Evolutionary conservation across 2,329 filamentous ascomycete species (phyloP), one percentile per base, ranked within the genome.

Genomic region (Cladosporium halotolerans): DNA sequence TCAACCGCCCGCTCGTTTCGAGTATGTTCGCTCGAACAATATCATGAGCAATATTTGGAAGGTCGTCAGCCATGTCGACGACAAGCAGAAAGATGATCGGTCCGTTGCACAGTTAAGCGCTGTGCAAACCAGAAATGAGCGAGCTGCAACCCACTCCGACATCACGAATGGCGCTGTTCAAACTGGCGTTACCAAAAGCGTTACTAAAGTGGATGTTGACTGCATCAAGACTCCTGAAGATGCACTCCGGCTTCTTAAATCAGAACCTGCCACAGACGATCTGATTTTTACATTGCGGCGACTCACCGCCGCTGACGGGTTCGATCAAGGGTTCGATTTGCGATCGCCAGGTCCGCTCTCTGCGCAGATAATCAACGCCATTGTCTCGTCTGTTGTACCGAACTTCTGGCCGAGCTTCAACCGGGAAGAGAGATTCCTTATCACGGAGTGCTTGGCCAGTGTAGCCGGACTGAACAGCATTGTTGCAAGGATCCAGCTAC

Each of bases 391-490:
- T 32, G 90, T 87, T 23, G 74, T 89, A 7, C 87, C 88, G 1
- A 88, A 91, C 65, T 95, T 92, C 70, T 97, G 93, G 92, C 66
- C 76, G 3, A 63, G 82, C 8, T 65, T 92, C n/a, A 56, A 64
- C 14, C 39, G 53, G 19, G 54, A 56, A 9, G 77, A 79, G 38
- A 60, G 75, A 1, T 68, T 71, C 39, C 68, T 79, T 2, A 71
- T 97, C 13, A 61, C 88, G 1, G 68, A 71, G 55, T 88, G 84
- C 63, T 72, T 99, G 4, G 78, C 78, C 53, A 96, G 84, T 64
- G 75, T 93, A 13, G 78, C 85, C 2, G 91, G 90, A 0, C 69
- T 96, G 32, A 92, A 89, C 57, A 86, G 88, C n/a, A 66, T 91
- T 28, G 68, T 90, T 9, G 43, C 50, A 13, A 41, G 33, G 11